Evolutionary conservation across 176 grass and related monocot genomes (phyloP), one percentile per base, ranked within the genome.

Genomic region (Otatea glauca): DNA sequence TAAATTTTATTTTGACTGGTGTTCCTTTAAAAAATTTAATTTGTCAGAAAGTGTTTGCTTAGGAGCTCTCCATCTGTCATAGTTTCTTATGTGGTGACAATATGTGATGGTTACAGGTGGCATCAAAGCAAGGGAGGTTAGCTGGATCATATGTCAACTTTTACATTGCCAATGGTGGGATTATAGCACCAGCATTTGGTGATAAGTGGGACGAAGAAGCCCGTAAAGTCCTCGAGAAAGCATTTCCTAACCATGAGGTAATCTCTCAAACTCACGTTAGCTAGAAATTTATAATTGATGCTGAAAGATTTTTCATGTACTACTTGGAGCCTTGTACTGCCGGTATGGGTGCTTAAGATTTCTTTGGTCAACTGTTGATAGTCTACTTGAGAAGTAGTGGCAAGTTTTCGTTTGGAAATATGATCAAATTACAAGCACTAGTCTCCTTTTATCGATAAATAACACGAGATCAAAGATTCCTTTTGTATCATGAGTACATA

Each of bases 91-190:
- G 16, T 56, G 39, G 67, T 44, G 39, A 41, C 15, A 70, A 29
- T 61, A 61, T 56, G 11, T 10, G 18, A n/a, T 70, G 3, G 39
- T 45, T 70, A n/a, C 67, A 70, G 67, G 39, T 42, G 7, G 1
- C 38, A 35, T 70, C 39, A 43, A 23, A 8, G 20, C 39, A 24
- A 7, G 39, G n/a, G 75, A 86, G 83, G 58, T 29, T 90, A 39
- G 78, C 88, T 71, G 88, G 56, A 21, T 86, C 88, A 8, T 90
- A 90, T 39, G 79, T 86, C 34, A 90, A 90, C 54, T 90, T 86
- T 48, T 90, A 90, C 72, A 73, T 82, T 21, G 56, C 88, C 11
- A 90, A 90, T 78, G 83, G 88, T 12, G 88, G 88, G 24, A 78
- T 90, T 70, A 61, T 83, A 86, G 88, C 79, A 45, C 88, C 88